A percentile compares a stretch with the other conserved stretches of the same genome.
Evolutionary conservation across 495 filamentous ascomycete genomes (phyloP).

Genomic region (Penicillium egyptiacum): DNA sequence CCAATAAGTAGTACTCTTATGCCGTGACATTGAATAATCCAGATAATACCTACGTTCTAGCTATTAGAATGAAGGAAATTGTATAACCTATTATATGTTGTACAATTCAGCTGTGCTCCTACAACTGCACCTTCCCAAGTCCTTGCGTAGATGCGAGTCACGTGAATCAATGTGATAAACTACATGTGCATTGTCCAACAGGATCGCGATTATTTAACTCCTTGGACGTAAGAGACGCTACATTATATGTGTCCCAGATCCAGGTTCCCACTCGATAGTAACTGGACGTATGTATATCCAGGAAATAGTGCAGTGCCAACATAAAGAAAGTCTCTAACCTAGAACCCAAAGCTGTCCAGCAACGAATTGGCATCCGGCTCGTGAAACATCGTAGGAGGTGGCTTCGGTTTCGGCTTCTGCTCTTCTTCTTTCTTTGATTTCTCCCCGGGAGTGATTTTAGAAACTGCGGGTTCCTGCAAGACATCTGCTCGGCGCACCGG

Average conservation of each 20-base stretch:
- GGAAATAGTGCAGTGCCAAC: constrained; percentile 7
- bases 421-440: constrained; percentile 12
- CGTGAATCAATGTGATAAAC: not conserved
- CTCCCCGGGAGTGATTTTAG: constrained; percentile 17
- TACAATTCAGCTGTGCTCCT: too few relatives aligned
- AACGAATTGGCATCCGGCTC: constrained; percentile 86
- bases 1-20: too few relatives aligned
- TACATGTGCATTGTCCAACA: not conserved
- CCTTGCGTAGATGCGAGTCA: not conserved
- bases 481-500: constrained; percentile 39
- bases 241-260: not conserved
- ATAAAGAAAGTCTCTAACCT: constrained; percentile 12
- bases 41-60: too few relatives aligned
- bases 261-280: not conserved
- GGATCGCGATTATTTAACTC: not conserved
- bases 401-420: constrained; percentile 44
- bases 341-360: constrained; percentile 77
- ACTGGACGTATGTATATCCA: constrained; percentile 14
- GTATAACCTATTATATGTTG: too few relatives aligned
- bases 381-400: constrained; percentile 77
- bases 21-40: too few relatives aligned
- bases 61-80: not conserved
- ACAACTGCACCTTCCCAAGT: too few relatives aligned
- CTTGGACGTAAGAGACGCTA: not conserved
- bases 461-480: constrained; percentile 13